A percentile compares a stretch with the other conserved stretches of the same genome.
Evolutionary conservation across 2,329 filamentous ascomycete species (phyloP).

Genomic region (Plectosphaerella plurivora): DNA sequence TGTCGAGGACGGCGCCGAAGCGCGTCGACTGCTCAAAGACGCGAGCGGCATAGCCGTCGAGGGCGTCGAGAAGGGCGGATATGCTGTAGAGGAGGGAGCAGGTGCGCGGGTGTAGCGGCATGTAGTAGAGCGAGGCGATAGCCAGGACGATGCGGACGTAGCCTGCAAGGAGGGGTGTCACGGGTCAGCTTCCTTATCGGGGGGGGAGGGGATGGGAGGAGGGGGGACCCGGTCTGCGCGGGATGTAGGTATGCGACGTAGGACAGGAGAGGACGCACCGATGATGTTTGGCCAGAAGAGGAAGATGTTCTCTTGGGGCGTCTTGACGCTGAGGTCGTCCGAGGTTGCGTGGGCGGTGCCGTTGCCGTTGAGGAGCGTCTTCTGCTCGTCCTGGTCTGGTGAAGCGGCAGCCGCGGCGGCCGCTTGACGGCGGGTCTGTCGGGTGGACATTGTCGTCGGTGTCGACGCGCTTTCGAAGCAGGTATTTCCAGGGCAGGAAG

Average conservation of each 20-base stretch:
- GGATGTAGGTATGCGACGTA: background rate
- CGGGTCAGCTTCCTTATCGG: background rate
- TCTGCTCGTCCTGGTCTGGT: slow-evolving; percentile 6
- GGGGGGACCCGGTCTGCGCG: background rate
- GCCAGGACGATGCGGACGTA: slow-evolving; percentile 77
- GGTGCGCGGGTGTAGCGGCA: slow-evolving; percentile 96
- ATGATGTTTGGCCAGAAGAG: slow-evolving; percentile 80
- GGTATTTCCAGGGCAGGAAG: too few relatives aligned
- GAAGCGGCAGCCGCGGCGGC: slow-evolving; percentile 20
- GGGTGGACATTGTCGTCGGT: slow-evolving; percentile 28
- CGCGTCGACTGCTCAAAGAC: slow-evolving; percentile 84
- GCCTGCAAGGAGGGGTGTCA: slow-evolving; percentile 40
- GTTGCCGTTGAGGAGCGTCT: slow-evolving; percentile 38
- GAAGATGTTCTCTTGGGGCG: slow-evolving; percentile 68
- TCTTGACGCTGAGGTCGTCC: slow-evolving; percentile 15
- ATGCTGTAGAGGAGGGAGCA: slow-evolving; percentile 89
- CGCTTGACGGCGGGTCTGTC: slow-evolving; percentile 33
- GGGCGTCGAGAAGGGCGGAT: slow-evolving; percentile 90
- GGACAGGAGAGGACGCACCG: slow-evolving; percentile 43
- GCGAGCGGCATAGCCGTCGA: slow-evolving; percentile 85
- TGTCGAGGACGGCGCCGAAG: slow-evolving; percentile 95
- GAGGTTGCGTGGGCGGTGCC: slow-evolving; percentile 30
- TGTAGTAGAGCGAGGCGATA: slow-evolving; percentile 93
- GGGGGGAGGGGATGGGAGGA: background rate
- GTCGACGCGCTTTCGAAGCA: too few relatives aligned